Conservation (phyloP, 2,329 filamentous ascomycete species). For the Venturia oleaginea region DNA sequence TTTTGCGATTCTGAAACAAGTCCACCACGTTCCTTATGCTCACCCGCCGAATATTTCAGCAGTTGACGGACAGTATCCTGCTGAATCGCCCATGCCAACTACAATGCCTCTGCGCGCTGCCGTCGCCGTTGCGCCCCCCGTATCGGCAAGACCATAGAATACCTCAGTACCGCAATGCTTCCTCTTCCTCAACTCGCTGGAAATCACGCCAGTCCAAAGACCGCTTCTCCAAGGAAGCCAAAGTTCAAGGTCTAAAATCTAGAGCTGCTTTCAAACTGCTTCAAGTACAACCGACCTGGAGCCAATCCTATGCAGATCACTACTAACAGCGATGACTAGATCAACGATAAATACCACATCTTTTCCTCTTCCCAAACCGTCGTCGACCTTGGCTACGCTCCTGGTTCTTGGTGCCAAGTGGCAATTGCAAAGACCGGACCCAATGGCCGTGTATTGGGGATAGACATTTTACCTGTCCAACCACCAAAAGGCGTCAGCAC, state of each 20-base stretch:
- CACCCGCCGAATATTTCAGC: constrained; percentile 27
- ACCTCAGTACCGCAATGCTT: not conserved
- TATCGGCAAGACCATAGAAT: not conserved
- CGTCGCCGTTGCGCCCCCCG: not conserved
- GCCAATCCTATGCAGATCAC: too few species aligned
- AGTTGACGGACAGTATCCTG: constrained; percentile 28
- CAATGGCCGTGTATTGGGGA: constrained; percentile 69
- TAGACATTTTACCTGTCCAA: constrained; percentile 87
- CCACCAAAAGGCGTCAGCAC: constrained; percentile 87
- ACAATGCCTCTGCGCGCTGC: not conserved
- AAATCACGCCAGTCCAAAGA: constrained; percentile 70
- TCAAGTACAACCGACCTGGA: constrained; percentile 47
- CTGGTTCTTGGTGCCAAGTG: constrained; percentile 53
- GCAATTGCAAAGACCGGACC: constrained; percentile 11
- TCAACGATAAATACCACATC: constrained; percentile 71
- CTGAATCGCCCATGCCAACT: constrained; percentile 17
- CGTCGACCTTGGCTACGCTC: constrained; percentile 79
- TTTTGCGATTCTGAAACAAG: not conserved
- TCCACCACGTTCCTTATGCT: constrained; percentile 22
- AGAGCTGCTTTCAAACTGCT: constrained; percentile 89
- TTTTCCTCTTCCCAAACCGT: constrained; percentile 78
- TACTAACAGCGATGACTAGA: too few species aligned
- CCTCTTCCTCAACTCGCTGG: constrained; percentile 67
- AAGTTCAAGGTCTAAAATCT: constrained; percentile 72
- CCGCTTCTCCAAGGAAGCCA: constrained; percentile 63